Conservation (phyloP, 129 eudicot species). For the Pittosporum tobira region DNA sequence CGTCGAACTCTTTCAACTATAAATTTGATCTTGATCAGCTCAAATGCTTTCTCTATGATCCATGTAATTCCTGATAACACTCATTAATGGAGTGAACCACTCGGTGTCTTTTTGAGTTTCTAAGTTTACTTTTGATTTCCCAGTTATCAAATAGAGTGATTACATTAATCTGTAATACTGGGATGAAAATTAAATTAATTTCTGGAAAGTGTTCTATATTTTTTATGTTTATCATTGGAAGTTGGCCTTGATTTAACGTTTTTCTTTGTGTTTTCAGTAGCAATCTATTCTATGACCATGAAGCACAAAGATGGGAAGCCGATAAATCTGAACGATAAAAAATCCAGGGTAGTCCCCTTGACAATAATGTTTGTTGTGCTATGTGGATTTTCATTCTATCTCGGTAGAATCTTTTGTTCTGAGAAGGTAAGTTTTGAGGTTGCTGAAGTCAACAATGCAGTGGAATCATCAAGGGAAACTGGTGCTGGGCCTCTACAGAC, state of each 20-base stretch:
- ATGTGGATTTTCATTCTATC: conserved; percentile 85
- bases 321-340: conserved; percentile 39
- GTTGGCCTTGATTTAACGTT: conserved; percentile 12
- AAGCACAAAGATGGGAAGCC: conserved; percentile 80
- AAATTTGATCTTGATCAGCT: background rate
- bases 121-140: conserved; percentile 10
- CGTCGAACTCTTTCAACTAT: no score
- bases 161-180: background rate
- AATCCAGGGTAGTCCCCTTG: conserved; percentile 54
- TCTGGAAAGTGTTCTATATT: background rate
- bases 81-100: background rate
- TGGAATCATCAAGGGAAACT: conserved; percentile 29
- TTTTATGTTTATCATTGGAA: conserved; percentile 14
- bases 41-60: background rate
- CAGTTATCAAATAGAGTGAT: background rate
- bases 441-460: conserved; percentile 30
- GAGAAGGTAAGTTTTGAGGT: conserved; percentile 35
- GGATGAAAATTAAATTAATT: background rate
- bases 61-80: background rate
- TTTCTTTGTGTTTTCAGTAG: conserved; percentile 24
- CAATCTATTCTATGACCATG: conserved; percentile 28
- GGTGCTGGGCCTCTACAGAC: conserved; percentile 43
- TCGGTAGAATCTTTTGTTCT: conserved; percentile 82
- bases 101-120: conserved; percentile 5
- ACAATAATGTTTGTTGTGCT: conserved; percentile 57